A percentile compares a stretch with the other conserved stretches of the same genome.
Conservation (phyloP, 2,329 filamentous ascomycete species). For the Emmonsiellopsis sp. region DNA sequence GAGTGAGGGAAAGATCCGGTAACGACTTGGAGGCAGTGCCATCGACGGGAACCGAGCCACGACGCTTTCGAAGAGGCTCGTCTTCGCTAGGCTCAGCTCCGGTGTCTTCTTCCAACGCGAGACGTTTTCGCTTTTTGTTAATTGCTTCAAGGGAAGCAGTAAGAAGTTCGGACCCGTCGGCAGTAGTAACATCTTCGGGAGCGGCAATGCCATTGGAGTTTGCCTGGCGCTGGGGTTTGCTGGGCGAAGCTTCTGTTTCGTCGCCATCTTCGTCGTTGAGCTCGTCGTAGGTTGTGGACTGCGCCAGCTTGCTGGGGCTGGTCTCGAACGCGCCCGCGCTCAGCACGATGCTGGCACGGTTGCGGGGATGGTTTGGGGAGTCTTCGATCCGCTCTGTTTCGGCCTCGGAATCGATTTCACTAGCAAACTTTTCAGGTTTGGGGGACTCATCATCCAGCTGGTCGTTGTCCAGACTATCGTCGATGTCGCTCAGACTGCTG, state of each 20-base stretch:
- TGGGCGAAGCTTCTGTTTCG: slow-evolving; percentile 29
- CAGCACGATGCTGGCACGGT: slow-evolving; percentile 52
- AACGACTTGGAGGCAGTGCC: neutral
- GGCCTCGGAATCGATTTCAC: slow-evolving; percentile 69
- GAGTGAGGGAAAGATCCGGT: neutral
- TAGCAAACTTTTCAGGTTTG: slow-evolving; percentile 46
- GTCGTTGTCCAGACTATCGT: slow-evolving; percentile 65
- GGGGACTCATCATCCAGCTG: slow-evolving; percentile 44
- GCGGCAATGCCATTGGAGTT: slow-evolving; percentile 23
- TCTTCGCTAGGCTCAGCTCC: slow-evolving; percentile 28
- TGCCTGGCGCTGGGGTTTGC: slow-evolving; percentile 26
- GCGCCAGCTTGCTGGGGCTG: slow-evolving; percentile 69
- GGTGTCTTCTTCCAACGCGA: slow-evolving; percentile 27
- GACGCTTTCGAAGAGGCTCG: slow-evolving; percentile 33
- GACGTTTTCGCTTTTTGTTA: slow-evolving; percentile 34
- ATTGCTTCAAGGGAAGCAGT: slow-evolving; percentile 18
- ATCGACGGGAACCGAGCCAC: slow-evolving; percentile 19
- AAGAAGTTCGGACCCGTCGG: slow-evolving; percentile 20
- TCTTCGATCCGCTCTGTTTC: slow-evolving; percentile 89
- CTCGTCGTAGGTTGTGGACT: slow-evolving; percentile 41
- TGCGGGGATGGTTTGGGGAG: slow-evolving; percentile 62
- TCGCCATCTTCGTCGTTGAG: slow-evolving; percentile 45
- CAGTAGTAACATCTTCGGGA: slow-evolving; percentile 14
- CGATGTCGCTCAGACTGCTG: slow-evolving; percentile 87
- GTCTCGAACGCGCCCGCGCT: slow-evolving; percentile 53